phyloP scores from a whole-genome alignment of 768 basidiomycete genomes.

The Chiua virens region DNA sequence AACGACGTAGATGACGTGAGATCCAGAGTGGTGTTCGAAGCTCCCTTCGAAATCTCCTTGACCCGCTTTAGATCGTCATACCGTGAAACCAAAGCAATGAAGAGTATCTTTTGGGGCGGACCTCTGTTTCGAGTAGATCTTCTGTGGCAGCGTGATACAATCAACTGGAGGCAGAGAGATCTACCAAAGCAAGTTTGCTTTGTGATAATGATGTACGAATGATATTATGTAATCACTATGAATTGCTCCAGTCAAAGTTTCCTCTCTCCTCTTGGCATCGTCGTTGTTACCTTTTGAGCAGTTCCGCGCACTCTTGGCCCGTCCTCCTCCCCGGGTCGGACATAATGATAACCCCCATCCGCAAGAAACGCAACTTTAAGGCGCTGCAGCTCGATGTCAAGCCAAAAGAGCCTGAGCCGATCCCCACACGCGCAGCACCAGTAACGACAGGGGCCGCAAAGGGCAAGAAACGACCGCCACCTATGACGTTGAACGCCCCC shows the following conservation, averaged over 20 bases:
- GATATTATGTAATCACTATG: slow-evolving; percentile 23
- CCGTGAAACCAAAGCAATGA: background rate
- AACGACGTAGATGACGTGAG: no score
- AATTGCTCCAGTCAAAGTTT: slow-evolving; percentile 1
- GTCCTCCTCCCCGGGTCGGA: slow-evolving; percentile 1
- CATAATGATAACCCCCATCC: slow-evolving; percentile 58
- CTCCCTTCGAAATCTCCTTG: background rate
- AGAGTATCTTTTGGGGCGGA: background rate
- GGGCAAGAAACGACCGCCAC: slow-evolving; percentile 74
- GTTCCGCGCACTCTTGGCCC: background rate
- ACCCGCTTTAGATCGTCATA: no score
- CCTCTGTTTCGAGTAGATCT: no score
- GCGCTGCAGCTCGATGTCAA: slow-evolving; percentile 69
- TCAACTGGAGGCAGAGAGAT: background rate
- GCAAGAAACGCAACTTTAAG: slow-evolving; percentile 94
- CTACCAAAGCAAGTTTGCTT: background rate
- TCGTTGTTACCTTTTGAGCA: slow-evolving; percentile 8
- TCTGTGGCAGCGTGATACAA: background rate
- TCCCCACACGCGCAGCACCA: slow-evolving; percentile 51
- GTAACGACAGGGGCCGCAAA: slow-evolving; percentile 36
- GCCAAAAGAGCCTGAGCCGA: slow-evolving; percentile 42
- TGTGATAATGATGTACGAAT: no score
- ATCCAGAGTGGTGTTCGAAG: background rate
- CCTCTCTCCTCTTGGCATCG: slow-evolving; percentile 16
- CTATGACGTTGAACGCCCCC: slow-evolving; percentile 78